A percentile compares a stretch with the other conserved stretches of the same genome.
These are phyloP conservation scores for Posidonia australis DNA, from an alignment of 106 monocot genomes.

Conservation along the genomic window DNA sequence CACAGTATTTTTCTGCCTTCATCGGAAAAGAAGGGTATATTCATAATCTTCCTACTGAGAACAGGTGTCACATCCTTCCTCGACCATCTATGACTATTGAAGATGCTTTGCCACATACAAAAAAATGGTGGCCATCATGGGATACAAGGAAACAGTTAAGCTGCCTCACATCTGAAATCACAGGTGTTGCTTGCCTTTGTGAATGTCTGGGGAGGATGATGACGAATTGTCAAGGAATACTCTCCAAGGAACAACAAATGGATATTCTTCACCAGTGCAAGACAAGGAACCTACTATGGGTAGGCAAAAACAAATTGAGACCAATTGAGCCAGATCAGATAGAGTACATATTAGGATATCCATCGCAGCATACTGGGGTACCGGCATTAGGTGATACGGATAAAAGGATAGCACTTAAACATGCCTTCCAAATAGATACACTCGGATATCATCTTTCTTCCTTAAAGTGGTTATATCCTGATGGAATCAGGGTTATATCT, in stretches of 20 bases:
- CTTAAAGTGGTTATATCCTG: constrained; percentile 47
- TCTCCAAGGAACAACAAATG: constrained; percentile 49
- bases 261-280: constrained; percentile 78
- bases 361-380: constrained; percentile 35
- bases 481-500: constrained; percentile 60
- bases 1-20: constrained; percentile 71
- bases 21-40: constrained; percentile 71
- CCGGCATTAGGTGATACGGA: constrained; percentile 24
- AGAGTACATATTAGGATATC: constrained; percentile 67
- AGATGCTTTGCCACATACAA: constrained; percentile 54
- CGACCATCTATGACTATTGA: constrained; percentile 60
- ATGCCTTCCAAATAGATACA: constrained; percentile 66
- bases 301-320: constrained; percentile 41
- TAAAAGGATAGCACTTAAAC: constrained; percentile 38
- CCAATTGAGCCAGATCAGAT: constrained; percentile 54
- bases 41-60: constrained; percentile 67
- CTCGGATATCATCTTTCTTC: constrained; percentile 59
- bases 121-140: constrained; percentile 88
- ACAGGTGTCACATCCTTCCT: constrained; percentile 32
- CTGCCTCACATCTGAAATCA: constrained; percentile 33
- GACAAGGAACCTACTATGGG: constrained; percentile 60
- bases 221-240: constrained; percentile 38
- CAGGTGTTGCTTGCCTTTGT: constrained; percentile 31
- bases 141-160: constrained; percentile 72
- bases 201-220: constrained; percentile 47